Evolutionary conservation across 805 yeast genomes (phyloP), one percentile per base, ranked within the genome.

Genomic region (Diddensiella santjacobensis): DNA sequence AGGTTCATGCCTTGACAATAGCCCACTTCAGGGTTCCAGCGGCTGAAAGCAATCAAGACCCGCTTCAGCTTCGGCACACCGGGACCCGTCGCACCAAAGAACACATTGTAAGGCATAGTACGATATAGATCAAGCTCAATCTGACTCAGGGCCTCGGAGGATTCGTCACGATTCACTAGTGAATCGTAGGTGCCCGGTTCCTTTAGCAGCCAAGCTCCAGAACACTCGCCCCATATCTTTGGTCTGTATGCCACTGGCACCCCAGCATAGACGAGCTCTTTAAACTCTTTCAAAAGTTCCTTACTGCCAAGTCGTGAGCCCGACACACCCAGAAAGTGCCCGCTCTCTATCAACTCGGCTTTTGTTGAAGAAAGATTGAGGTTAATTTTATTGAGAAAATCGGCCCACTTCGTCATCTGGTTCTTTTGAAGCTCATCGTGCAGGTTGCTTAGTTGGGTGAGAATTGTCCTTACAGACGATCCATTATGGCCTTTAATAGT

Each of bases 1-100:
- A 78, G 72, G 57, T 79, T 79, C 84, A 79, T 65, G 1, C 84
- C 84, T 55, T 79, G 84, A 45, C 79, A 74, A 58, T 79, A 79
- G 0, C 84, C 83, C 38, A 78, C 65, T 0, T 66, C 66, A 0
- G 77, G 74, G 50, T 71, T 70, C 50, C 75, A 69, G 4, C 71
- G 66, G 17, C 73, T 71, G 53, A 73, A 78, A 0, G 82, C 81
- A 33, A 72, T 69, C 42, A 79, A 61, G 3, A 79, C 71, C 13
- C 75, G 64, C 37, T 74, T 65, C 24, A 79, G 58, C 47, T 72
- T 74, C 33, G 60, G 64, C 33, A 72, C 71, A n/a, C 79, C 80
- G 0, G 82, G 80, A 0, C 83, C 83, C 8, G 77, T 73, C 4
- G 70, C 62, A 15, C 73, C 72, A 64, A 79, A 79, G 58, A 71